A percentile compares a stretch with the other conserved stretches of the same genome.
Evolutionary conservation across 768 basidiomycete species (phyloP).

Genomic region (Naganishia kalamii): DNA sequence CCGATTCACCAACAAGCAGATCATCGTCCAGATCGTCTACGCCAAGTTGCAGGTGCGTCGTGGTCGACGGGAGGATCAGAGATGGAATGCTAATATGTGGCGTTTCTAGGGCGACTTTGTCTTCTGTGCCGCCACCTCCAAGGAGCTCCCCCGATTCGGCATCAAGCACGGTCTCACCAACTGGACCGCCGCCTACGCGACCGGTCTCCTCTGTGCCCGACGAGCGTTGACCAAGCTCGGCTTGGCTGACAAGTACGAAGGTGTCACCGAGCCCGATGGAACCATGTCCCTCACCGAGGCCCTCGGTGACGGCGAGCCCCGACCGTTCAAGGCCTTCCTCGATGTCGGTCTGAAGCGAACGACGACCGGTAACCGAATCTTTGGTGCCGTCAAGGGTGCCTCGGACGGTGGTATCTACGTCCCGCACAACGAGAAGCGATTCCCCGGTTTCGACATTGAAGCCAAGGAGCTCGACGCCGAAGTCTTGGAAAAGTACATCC

Average conservation of each 20-base stretch:
- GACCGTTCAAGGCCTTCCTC: conserved; percentile 98
- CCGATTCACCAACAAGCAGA: conserved; percentile 94
- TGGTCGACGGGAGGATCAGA: background rate
- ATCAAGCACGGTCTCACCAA: conserved; percentile 98
- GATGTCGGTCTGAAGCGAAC: conserved; percentile 98
- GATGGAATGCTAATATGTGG: background rate
- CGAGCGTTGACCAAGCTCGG: conserved; percentile 92
- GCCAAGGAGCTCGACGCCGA: conserved; percentile 87
- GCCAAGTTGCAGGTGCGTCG: conserved; percentile 63
- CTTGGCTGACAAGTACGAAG: conserved; percentile 95
- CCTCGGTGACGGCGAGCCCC: conserved; percentile 85
- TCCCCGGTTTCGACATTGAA: conserved; percentile 96
- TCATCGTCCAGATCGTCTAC: conserved; percentile 84
- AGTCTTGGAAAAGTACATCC: conserved; percentile 94
- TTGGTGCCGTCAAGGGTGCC: conserved; percentile 98
- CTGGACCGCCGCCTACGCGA: conserved; percentile 98
- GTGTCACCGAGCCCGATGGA: conserved; percentile 84
- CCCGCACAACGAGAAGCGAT: conserved; percentile 94
- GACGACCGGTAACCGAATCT: conserved; percentile 92
- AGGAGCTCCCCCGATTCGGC: conserved; percentile 89
- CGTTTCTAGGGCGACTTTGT: conserved; percentile 75
- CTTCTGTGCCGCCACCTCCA: conserved; percentile 76
- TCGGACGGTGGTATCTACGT: conserved; percentile 96
- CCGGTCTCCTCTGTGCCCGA: conserved; percentile 88
- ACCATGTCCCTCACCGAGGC: conserved; percentile 73